Percentiles rank a stretch among this genome's conserved stretches.
Conservation (phyloP, 768 basidiomycete genomes). For the Kwoniella dendrophila region DNA sequence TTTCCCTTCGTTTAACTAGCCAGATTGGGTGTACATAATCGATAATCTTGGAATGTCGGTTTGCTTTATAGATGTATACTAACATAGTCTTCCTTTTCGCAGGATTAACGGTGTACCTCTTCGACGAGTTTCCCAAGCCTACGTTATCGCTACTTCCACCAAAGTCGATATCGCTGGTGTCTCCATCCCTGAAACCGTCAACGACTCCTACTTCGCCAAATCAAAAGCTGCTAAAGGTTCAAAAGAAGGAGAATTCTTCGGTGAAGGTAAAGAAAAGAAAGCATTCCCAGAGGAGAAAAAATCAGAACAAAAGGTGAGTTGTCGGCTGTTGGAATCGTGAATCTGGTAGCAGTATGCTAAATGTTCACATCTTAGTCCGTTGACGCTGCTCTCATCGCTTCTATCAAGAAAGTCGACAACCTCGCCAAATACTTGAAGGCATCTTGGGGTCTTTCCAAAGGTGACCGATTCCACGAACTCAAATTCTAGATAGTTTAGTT, state of each 20-base stretch:
- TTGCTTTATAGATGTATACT: too few species aligned
- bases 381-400: conserved; percentile 67
- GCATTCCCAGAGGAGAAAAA: conserved; percentile 82
- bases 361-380: conserved; percentile 38
- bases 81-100: not conserved
- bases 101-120: conserved; percentile 93
- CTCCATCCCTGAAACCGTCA: conserved; percentile 74
- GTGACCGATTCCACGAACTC: conserved; percentile 94
- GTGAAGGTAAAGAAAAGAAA: conserved; percentile 86
- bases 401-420: conserved; percentile 87
- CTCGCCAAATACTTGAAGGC: conserved; percentile 90
- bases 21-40: too few species aligned
- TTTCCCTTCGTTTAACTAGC: too few species aligned
- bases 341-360: not conserved
- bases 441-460: conserved; percentile 91
- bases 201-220: conserved; percentile 93
- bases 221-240: conserved; percentile 69
- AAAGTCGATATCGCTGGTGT: conserved; percentile 77
- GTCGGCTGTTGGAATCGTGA: conserved; percentile 36
- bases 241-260: conserved; percentile 96
- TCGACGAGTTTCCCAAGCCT: conserved; percentile 96
- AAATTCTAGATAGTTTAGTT: conserved; percentile 65
- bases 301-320: conserved; percentile 78
- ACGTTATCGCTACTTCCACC: conserved; percentile 97
- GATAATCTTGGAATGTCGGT: too few species aligned